Conservation (phyloP, 1,139 yeast species). For the Yamadazyma siamensis region DNA sequence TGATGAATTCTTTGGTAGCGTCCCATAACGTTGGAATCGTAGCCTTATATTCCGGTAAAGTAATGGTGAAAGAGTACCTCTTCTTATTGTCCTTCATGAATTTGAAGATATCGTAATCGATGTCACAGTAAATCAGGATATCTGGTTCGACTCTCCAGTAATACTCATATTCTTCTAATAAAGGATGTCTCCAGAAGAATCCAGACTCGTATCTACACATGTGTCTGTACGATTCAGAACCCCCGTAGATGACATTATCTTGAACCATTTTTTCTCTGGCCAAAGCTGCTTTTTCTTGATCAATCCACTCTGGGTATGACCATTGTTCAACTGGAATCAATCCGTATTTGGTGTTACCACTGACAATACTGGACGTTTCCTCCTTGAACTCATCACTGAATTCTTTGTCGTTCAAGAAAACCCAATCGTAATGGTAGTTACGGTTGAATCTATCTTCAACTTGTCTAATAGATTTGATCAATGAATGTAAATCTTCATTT, state of each 20-base stretch:
- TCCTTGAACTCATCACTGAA: constrained; percentile 40
- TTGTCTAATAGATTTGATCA: constrained; percentile 40
- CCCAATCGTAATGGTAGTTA: constrained; percentile 45
- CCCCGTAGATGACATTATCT: constrained; percentile 58
- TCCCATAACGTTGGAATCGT: constrained; percentile 85
- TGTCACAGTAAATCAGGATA: constrained; percentile 71
- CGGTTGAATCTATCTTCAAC: constrained; percentile 45
- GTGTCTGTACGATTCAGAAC: constrained; percentile 62
- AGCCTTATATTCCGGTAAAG: constrained; percentile 77
- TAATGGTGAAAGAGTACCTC: constrained; percentile 74
- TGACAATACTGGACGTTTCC: constrained; percentile 28
- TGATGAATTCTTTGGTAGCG: constrained; percentile 64
- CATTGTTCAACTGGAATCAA: constrained; percentile 45
- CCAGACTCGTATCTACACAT: constrained; percentile 95
- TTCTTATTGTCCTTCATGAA: constrained; percentile 74
- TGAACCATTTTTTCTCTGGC: constrained; percentile 51
- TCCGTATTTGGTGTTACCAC: constrained; percentile 44
- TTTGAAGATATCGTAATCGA: constrained; percentile 78
- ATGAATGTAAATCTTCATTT: constrained; percentile 34
- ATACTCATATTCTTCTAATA: constrained; percentile 70
- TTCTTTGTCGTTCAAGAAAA: constrained; percentile 42
- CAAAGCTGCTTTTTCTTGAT: constrained; percentile 52
- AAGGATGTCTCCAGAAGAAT: constrained; percentile 76
- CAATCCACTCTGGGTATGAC: constrained; percentile 58
- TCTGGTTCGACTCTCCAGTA: constrained; percentile 97